These are phyloP conservation scores for Ceratocystis albifundus DNA, from an alignment of 2,329 filamentous ascomycete genomes.

Conservation along the genomic window DNA sequence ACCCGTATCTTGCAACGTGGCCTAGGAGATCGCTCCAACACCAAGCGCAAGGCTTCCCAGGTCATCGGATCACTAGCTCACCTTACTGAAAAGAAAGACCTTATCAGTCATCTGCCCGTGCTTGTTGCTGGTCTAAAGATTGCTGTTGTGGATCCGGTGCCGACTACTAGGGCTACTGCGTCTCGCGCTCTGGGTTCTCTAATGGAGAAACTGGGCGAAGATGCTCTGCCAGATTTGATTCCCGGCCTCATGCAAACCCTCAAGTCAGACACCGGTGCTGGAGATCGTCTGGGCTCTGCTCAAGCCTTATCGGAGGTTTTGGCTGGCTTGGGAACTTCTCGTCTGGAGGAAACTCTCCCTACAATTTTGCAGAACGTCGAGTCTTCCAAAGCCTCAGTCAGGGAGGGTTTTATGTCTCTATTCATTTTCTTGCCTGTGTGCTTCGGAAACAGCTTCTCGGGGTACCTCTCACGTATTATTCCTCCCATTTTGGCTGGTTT, in stretches of 20 bases:
- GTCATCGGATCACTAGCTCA: slow-evolving; percentile 97
- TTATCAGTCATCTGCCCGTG: slow-evolving; percentile 80
- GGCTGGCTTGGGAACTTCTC: slow-evolving; percentile 80
- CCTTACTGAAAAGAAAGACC: slow-evolving; percentile 89
- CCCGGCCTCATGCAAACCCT: slow-evolving; percentile 95
- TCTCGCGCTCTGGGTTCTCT: slow-evolving; percentile 91
- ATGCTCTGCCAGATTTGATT: slow-evolving; percentile 91
- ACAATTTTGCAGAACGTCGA: slow-evolving; percentile 94
- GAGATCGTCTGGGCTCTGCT: slow-evolving; percentile 88
- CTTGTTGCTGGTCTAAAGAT: slow-evolving; percentile 80
- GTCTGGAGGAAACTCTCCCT: slow-evolving; percentile 88
- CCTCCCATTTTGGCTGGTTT: slow-evolving; percentile 87
- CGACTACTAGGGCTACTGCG: slow-evolving; percentile 87
- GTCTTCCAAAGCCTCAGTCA: slow-evolving; percentile 77
- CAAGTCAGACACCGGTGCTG: slow-evolving; percentile 92
- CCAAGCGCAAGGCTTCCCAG: slow-evolving; percentile 90
- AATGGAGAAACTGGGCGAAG: slow-evolving; percentile 96
- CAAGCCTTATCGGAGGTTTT: slow-evolving; percentile 95
- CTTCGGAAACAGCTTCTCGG: slow-evolving; percentile 96
- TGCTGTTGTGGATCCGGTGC: slow-evolving; percentile 89
- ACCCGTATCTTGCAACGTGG: slow-evolving; percentile 92
- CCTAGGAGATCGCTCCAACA: slow-evolving; percentile 78
- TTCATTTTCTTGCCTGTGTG: slow-evolving; percentile 99
- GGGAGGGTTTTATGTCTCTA: slow-evolving; percentile 98
- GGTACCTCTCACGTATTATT: slow-evolving; percentile 90